These are phyloP conservation scores for Aspergillus costaricaensis DNA, from an alignment of 2,329 filamentous ascomycete genomes.

Conservation along the genomic window DNA sequence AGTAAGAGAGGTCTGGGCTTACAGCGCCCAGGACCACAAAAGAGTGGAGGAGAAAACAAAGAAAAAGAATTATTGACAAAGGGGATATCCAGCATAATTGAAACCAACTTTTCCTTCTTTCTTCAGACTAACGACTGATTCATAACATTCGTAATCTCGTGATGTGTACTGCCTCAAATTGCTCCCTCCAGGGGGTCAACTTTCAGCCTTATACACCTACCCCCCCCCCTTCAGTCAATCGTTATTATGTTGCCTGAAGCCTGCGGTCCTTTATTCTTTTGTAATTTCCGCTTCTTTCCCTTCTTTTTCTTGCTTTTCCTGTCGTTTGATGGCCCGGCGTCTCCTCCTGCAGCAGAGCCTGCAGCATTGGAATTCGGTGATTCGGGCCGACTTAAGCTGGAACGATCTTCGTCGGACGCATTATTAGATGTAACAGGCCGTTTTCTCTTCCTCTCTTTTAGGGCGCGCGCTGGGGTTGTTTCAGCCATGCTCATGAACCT, in stretches of 20 bases:
- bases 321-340: neutral
- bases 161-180: neutral
- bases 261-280: neutral
- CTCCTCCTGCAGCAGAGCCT: neutral
- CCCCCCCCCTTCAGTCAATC: slow-evolving; percentile 2
- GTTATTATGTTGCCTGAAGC: slow-evolving; percentile 3
- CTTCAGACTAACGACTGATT: neutral
- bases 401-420: slow-evolving; percentile 6
- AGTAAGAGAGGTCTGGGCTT: neutral
- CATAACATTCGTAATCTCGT: slow-evolving; percentile 5
- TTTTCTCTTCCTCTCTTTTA: slow-evolving; percentile 1
- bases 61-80: neutral
- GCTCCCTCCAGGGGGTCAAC: neutral
- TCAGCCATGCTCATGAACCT: slow-evolving; percentile 1
- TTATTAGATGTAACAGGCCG: neutral
- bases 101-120: neutral
- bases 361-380: slow-evolving; percentile 9
- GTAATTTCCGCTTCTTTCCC: slow-evolving; percentile 18
- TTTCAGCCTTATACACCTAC: neutral
- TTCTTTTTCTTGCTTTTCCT: slow-evolving; percentile 21
- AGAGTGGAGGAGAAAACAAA: neutral
- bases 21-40: neutral
- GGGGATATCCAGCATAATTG: neutral
- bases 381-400: neutral
- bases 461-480: neutral